These are phyloP conservation scores for Monosporozyma servazzii DNA, from an alignment of 805 yeast genomes.

Conservation along the genomic window DNA sequence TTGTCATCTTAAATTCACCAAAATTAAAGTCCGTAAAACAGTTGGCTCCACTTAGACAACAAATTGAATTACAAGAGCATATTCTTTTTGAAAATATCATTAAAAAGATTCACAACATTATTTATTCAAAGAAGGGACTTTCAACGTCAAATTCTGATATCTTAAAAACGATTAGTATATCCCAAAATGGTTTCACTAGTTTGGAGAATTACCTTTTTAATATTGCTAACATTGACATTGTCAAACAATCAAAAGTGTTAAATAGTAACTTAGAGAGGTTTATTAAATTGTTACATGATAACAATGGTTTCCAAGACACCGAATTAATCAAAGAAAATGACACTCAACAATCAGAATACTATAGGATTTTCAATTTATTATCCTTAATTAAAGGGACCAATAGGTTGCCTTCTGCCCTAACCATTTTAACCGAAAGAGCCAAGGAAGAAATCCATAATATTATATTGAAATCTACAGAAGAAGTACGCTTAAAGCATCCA, in stretches of 20 bases:
- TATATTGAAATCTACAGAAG: slow-evolving; percentile 54
- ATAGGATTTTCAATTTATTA: slow-evolving; percentile 38
- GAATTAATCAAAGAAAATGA: not conserved
- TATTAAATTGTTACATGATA: slow-evolving; percentile 2
- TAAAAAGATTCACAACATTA: slow-evolving; percentile 65
- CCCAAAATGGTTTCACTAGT: slow-evolving; percentile 29
- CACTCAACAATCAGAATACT: slow-evolving; percentile 22
- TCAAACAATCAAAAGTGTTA: slow-evolving; percentile 38
- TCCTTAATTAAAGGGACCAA: slow-evolving; percentile 52
- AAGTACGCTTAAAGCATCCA: slow-evolving; percentile 49
- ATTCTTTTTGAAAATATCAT: slow-evolving; percentile 59
- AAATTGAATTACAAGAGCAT: slow-evolving; percentile 47
- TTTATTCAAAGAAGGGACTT: slow-evolving; percentile 43
- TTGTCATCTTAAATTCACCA: slow-evolving; percentile 40
- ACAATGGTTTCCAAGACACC: slow-evolving; percentile 1
- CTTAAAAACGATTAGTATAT: slow-evolving; percentile 13
- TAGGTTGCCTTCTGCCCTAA: slow-evolving; percentile 49
- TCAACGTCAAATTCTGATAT: slow-evolving; percentile 15
- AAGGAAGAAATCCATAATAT: slow-evolving; percentile 57
- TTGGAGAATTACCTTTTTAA: slow-evolving; percentile 48
- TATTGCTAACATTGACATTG: slow-evolving; percentile 49
- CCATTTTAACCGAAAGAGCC: slow-evolving; percentile 43
- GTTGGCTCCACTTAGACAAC: slow-evolving; percentile 40
- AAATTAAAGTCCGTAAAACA: slow-evolving; percentile 52
- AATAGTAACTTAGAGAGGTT: slow-evolving; percentile 32